Percentiles rank a stretch among this genome's conserved stretches.
Conservation (phyloP, 306 rosid genomes). For the Malus domestica region DNA sequence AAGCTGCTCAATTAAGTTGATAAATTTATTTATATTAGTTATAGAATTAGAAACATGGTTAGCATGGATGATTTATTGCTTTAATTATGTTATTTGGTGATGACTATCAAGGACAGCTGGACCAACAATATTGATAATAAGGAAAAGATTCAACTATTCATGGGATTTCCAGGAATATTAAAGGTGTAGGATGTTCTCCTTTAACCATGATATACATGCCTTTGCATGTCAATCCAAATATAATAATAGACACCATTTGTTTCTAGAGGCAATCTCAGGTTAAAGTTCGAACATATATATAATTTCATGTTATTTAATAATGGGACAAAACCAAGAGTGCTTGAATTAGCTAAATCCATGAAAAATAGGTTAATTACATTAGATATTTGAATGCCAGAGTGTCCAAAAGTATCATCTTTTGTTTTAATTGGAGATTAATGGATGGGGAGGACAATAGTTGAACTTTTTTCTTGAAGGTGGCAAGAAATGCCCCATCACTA, state of each 20-base stretch:
- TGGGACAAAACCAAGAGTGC: not conserved
- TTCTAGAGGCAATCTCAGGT: not conserved
- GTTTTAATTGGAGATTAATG: not conserved
- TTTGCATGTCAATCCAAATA: not conserved
- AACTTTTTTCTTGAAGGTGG: slow-evolving; percentile 5
- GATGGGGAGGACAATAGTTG: not conserved
- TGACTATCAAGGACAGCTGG: not conserved
- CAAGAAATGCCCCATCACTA: slow-evolving; percentile 24
- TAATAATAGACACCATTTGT: not conserved
- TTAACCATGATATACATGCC: not conserved
- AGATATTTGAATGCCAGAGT: not conserved
- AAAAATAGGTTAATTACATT: not conserved
- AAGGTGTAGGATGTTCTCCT: not conserved
- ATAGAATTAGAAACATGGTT: not conserved
- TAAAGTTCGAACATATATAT: not conserved
- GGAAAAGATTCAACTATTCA: not conserved
- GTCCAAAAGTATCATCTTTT: not conserved
- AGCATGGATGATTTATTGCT: not conserved
- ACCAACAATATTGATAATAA: not conserved
- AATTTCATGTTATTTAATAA: not conserved
- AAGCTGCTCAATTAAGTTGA: not conserved
- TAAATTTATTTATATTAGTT: not conserved
- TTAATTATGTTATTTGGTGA: not conserved
- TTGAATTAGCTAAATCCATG: not conserved
- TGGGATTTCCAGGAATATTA: slow-evolving; percentile 9